Conservation (phyloP, 2,329 filamentous ascomycete species). For the Coniella lustricola region DNA sequence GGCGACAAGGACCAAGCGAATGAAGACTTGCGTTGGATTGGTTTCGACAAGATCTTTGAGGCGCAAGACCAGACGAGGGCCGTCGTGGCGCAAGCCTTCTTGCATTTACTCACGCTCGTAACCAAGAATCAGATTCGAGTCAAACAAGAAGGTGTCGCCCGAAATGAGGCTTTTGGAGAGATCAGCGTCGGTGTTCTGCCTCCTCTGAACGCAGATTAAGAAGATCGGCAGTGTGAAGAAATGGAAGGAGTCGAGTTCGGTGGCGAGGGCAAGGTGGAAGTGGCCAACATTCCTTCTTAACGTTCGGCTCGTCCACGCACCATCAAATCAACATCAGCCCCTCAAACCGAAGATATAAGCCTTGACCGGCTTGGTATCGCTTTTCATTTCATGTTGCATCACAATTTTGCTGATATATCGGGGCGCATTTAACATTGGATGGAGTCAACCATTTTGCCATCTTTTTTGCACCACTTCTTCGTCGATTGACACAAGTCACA, state of each 20-base stretch:
- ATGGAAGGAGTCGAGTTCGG: background rate
- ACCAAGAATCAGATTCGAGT: slow-evolving; percentile 59
- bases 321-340: no score
- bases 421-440: no score
- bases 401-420: no score
- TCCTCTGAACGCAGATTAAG: background rate
- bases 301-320: no score
- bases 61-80: slow-evolving; percentile 44
- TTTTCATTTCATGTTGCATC: no score
- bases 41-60: slow-evolving; percentile 65
- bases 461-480: background rate
- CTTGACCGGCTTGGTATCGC: no score
- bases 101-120: slow-evolving; percentile 64
- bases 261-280: background rate
- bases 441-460: no score
- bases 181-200: slow-evolving; percentile 38
- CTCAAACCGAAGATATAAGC: no score
- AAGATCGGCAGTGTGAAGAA: background rate
- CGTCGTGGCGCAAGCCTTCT: slow-evolving; percentile 68
- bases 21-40: slow-evolving; percentile 40
- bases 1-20: slow-evolving; percentile 24
- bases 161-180: slow-evolving; percentile 35
- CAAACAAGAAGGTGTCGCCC: slow-evolving; percentile 44
- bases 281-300: no score
- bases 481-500: background rate